These are phyloP conservation scores for Tolypocladium ovalisporum DNA, from an alignment of 2,329 filamentous ascomycete genomes.

Conservation along the genomic window DNA sequence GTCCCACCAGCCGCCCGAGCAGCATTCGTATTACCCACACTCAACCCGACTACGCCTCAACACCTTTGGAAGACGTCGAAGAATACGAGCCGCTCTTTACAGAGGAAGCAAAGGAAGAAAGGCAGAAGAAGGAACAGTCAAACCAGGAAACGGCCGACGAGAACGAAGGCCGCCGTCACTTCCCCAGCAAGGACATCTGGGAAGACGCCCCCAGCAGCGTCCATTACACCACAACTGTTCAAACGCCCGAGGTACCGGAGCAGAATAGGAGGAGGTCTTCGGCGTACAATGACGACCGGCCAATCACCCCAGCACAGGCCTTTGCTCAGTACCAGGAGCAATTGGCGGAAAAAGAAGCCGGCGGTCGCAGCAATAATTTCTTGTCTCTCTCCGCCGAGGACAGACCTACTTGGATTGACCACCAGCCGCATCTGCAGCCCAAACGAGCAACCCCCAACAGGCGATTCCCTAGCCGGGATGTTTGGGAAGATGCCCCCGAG, in stretches of 20 bases:
- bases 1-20: slow-evolving; percentile 49
- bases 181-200: slow-evolving; percentile 95
- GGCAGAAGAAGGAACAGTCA: slow-evolving; percentile 21
- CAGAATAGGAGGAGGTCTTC: slow-evolving; percentile 26
- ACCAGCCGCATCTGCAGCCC: slow-evolving; percentile 38
- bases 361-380: slow-evolving; percentile 16
- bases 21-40: slow-evolving; percentile 46
- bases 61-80: slow-evolving; percentile 74
- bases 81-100: slow-evolving; percentile 95
- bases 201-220: slow-evolving; percentile 87
- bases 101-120: slow-evolving; percentile 53
- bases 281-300: slow-evolving; percentile 18
- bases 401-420: slow-evolving; percentile 32
- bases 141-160: slow-evolving; percentile 21
- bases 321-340: slow-evolving; percentile 58
- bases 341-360: slow-evolving; percentile 45
- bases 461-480: slow-evolving; percentile 81
- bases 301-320: slow-evolving; percentile 48
- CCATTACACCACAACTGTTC: slow-evolving; percentile 70
- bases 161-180: slow-evolving; percentile 53
- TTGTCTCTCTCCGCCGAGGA: slow-evolving; percentile 16
- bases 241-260: slow-evolving; percentile 52
- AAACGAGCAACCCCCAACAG: slow-evolving; percentile 49
- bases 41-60: slow-evolving; percentile 44
- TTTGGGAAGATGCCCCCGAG: slow-evolving; percentile 91